Evolutionary conservation across 306 rosid genomes (phyloP).

Genomic region (Begonia peltatifolia): DNA sequence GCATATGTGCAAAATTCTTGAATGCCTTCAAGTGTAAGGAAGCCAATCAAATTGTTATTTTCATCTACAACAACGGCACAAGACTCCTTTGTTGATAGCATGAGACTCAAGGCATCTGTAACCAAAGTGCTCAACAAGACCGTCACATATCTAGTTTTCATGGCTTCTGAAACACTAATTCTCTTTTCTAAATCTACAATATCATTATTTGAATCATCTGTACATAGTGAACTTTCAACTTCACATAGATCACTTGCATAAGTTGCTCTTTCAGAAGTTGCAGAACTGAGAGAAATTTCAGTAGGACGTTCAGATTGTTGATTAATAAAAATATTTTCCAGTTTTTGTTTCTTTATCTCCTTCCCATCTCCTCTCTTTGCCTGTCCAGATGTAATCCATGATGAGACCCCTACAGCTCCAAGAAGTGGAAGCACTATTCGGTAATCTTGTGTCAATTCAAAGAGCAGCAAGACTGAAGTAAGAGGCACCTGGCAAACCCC

Average conservation of each 20-base stretch:
- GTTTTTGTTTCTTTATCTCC: constrained; percentile 19
- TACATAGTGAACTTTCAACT: constrained; percentile 62
- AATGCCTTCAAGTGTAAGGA: constrained; percentile 59
- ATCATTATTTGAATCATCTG: constrained; percentile 32
- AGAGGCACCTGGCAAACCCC: constrained; percentile 98
- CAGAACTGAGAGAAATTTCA: constrained; percentile 24
- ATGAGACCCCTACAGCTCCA: constrained; percentile 91
- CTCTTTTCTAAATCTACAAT: constrained; percentile 24
- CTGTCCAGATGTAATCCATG: constrained; percentile 79
- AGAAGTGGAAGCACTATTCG: constrained; percentile 84
- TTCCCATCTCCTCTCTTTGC: constrained; percentile 31
- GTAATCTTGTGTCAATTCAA: constrained; percentile 93
- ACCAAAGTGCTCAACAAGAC: constrained; percentile 49
- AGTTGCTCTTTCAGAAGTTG: constrained; percentile 19
- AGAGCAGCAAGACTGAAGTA: constrained; percentile 78
- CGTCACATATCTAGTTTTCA: constrained; percentile 67
- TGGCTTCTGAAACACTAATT: constrained; percentile 70
- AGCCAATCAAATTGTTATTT: constrained; percentile 53
- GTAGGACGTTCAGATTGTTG: constrained; percentile 23
- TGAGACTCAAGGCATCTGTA: constrained; percentile 57
- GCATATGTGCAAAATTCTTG: constrained; percentile 47
- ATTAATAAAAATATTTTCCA: constrained; percentile 14
- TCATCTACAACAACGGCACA: constrained; percentile 70
- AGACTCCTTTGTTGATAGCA: constrained; percentile 79
- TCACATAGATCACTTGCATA: constrained; percentile 40